Conservation (phyloP, 768 basidiomycete genomes). For the Termitomyces sp. region DNA sequence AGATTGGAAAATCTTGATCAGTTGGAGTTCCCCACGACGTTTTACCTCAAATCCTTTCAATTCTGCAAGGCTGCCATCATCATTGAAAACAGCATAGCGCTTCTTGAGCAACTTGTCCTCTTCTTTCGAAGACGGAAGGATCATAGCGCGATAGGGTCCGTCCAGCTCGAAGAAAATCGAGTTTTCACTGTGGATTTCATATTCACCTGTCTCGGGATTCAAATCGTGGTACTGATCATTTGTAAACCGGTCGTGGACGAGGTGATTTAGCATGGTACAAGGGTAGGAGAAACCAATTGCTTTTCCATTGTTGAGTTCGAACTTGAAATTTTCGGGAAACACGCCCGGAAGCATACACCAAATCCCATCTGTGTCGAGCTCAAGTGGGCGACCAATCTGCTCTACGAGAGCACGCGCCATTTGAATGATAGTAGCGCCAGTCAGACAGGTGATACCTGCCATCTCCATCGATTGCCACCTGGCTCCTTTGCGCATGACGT, state of each 20-base stretch:
- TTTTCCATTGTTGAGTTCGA: constrained; percentile 86
- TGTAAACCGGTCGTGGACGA: constrained; percentile 92
- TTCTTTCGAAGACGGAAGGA: constrained; percentile 97
- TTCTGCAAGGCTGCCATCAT: constrained; percentile 95
- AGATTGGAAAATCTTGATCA: constrained; percentile 99
- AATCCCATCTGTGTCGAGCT: constrained; percentile 98
- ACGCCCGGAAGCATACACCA: constrained; percentile 99
- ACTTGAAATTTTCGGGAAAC: constrained; percentile 98
- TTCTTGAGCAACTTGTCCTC: constrained; percentile 99
- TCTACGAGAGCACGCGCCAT: constrained; percentile 98
- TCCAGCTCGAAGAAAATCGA: constrained; percentile 99
- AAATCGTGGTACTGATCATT: constrained; percentile 97
- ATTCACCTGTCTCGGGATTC: constrained; percentile 79
- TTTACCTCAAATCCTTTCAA: constrained; percentile 99
- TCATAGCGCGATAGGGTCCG: constrained; percentile 98
- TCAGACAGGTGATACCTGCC: constrained; percentile 98
- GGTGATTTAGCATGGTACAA: constrained; percentile 98
- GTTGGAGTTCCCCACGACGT: constrained; percentile 92
- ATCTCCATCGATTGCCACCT: constrained; percentile 99
- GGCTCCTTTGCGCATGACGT: constrained; percentile 99
- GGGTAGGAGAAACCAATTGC: constrained; percentile 89
- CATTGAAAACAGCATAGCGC: constrained; percentile 98
- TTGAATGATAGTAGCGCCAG: constrained; percentile 96
- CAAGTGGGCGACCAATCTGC: constrained; percentile 94
- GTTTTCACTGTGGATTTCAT: constrained; percentile 88